Percentiles rank a stretch among this genome's conserved stretches.
Evolutionary conservation across 176 grass and related monocot genomes (phyloP).

Genomic region (Aegilops sharonensis): DNA sequence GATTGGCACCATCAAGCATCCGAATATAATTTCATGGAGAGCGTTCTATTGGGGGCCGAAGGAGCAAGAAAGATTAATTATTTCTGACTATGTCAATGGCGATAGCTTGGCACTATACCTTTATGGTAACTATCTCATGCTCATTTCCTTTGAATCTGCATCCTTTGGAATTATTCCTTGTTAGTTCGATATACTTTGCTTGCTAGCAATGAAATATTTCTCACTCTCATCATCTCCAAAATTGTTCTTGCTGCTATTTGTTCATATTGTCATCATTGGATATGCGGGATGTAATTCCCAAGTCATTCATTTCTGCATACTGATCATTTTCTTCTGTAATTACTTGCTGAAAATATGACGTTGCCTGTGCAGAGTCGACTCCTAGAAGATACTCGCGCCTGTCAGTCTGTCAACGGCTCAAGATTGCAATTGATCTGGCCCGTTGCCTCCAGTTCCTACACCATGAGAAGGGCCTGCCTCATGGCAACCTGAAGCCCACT

Average conservation of each 20-base stretch:
- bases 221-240: background rate
- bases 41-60: constrained; percentile 92
- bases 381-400: constrained; percentile 91
- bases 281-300: background rate
- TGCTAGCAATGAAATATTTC: background rate
- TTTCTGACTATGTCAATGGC: constrained; percentile 74
- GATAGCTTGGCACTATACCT: constrained; percentile 85
- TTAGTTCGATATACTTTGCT: background rate
- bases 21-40: constrained; percentile 84
- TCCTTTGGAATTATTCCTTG: background rate
- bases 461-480: constrained; percentile 73
- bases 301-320: background rate
- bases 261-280: background rate
- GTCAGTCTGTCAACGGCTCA: constrained; percentile 73
- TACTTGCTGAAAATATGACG: background rate
- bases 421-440: constrained; percentile 77
- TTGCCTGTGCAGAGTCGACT: constrained; percentile 73
- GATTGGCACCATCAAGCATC: constrained; percentile 71
- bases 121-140: constrained; percentile 67
- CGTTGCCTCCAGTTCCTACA: constrained; percentile 76
- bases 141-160: constrained; percentile 22
- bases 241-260: background rate
- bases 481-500: constrained; percentile 89
- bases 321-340: constrained; percentile 13
- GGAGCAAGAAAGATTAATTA: constrained; percentile 93